Conservation (phyloP, 139 green algal species). For the Ulvella scutata region DNA sequence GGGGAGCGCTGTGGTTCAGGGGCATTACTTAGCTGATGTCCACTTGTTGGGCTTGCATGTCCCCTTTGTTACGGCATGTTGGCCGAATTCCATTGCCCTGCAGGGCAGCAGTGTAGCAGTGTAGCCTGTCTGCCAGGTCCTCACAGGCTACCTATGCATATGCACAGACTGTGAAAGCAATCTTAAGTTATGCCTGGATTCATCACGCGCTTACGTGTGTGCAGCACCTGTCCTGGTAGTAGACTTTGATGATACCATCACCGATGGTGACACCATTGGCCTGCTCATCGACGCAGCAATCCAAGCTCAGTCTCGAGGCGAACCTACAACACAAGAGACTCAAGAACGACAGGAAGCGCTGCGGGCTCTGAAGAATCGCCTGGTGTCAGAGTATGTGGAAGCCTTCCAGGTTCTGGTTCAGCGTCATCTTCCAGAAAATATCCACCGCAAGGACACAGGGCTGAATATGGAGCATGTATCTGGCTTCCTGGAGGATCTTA, state of each 20-base stretch:
- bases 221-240: constrained; percentile 29
- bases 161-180: too few species aligned
- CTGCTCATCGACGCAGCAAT: constrained; percentile 36
- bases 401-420: not conserved
- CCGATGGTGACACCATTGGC: constrained; percentile 36
- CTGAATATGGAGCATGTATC: constrained; percentile 20
- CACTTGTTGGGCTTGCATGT: too few species aligned
- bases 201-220: not conserved
- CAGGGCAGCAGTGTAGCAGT: not conserved
- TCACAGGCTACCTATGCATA: not conserved
- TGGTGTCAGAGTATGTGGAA: constrained; percentile 1
- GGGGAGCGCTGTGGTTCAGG: too few species aligned
- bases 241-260: constrained; percentile 76
- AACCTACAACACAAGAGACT: not conserved
- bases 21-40: too few species aligned
- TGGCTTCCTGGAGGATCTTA: constrained; percentile 36
- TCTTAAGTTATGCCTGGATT: not conserved
- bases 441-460: not conserved
- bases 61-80: not conserved
- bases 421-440: not conserved
- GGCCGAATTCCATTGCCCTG: not conserved
- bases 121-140: not conserved
- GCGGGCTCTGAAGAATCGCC: not conserved
- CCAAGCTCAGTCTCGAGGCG: constrained; percentile 7
- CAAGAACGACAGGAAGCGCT: not conserved